Evolutionary conservation across 2,329 filamentous ascomycete species (phyloP), one percentile per base, ranked within the genome.

Genomic region (Aureobasidium sp.): DNA sequence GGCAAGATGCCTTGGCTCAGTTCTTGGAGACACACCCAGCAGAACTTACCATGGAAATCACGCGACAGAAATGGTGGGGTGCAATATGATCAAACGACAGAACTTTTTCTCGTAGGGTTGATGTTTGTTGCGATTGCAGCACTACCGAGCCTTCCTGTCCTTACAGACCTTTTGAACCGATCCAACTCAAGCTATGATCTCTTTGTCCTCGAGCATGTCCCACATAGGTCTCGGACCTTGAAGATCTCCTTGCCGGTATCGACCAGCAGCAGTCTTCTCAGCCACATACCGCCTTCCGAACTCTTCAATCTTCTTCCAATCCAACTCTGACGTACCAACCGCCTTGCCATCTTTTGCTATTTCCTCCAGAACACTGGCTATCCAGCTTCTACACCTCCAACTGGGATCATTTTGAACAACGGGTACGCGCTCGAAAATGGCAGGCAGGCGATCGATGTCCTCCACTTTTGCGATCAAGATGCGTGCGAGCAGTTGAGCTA

Each of bases 21-120:
- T 77, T 77, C 47, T 66, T 80, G 37, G 67, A 27, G 8, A 2
- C 75, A 1, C 70, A 65, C 45, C 71, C 72, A 10, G 70, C 68
- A 5, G 75, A 75, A 61, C 63, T 78, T 11, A 67, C 68, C 58
- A 78, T 78, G 76, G 77, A 80, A 60, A 65, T 63, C 42, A 71
- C 70, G 10, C 29, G 54, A 25, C 7, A 58, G 3, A 58, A 21
- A 29, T 58, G 54, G 54, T 47, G 54, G 54, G 54, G 54, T n/a
- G n/a, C n/a, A n/a, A n/a, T n/a, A n/a, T n/a, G n/a, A n/a, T n/a
- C n/a, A n/a, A n/a, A n/a, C n/a, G 29, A 34, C 21, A 21, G n/a
- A n/a, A n/a, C n/a, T n/a, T n/a, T n/a, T n/a, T n/a, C n/a, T n/a
- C n/a, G n/a, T n/a, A n/a, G n/a, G n/a, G n/a, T n/a, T n/a, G n/a